Conservation (phyloP, 306 rosid species). For the Medicago arabica region DNA sequence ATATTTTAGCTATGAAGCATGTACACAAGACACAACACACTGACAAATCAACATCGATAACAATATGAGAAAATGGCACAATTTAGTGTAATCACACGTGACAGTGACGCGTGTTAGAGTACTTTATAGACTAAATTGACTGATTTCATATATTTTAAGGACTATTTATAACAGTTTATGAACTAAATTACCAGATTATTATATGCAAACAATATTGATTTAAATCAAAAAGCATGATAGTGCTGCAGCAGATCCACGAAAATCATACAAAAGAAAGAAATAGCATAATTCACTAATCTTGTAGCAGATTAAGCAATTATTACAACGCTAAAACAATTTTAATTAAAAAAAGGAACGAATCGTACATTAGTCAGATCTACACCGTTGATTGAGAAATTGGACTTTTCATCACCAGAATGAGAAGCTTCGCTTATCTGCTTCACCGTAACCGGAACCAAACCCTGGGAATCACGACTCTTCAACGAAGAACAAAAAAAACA, state of each 20-base stretch:
- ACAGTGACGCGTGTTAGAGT: too few relatives aligned
- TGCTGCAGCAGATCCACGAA: not conserved
- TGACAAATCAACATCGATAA: too few relatives aligned
- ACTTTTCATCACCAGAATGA: slow-evolving; percentile 86
- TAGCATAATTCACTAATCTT: not conserved
- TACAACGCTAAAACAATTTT: not conserved
- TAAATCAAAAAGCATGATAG: not conserved
- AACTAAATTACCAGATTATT: not conserved
- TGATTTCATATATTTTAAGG: too few relatives aligned
- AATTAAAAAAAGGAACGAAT: not conserved
- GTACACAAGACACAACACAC: too few relatives aligned
- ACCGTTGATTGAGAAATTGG: slow-evolving; percentile 74
- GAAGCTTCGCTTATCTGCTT: slow-evolving; percentile 88
- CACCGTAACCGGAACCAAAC: slow-evolving; percentile 85
- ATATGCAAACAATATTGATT: not conserved
- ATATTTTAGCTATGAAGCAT: too few relatives aligned
- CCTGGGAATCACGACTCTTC: slow-evolving; percentile 75
- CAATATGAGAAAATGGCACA: too few relatives aligned
- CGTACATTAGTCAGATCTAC: slow-evolving; percentile 79
- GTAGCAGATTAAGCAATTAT: not conserved
- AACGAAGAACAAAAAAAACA: not conserved
- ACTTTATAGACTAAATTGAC: too few relatives aligned
- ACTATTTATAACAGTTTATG: too few relatives aligned
- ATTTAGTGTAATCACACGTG: too few relatives aligned
- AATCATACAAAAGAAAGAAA: not conserved